A percentile compares a stretch with the other conserved stretches of the same genome.
Conservation (phyloP, 2,329 filamentous ascomycete genomes). For the Trichoderma simmonsii region DNA sequence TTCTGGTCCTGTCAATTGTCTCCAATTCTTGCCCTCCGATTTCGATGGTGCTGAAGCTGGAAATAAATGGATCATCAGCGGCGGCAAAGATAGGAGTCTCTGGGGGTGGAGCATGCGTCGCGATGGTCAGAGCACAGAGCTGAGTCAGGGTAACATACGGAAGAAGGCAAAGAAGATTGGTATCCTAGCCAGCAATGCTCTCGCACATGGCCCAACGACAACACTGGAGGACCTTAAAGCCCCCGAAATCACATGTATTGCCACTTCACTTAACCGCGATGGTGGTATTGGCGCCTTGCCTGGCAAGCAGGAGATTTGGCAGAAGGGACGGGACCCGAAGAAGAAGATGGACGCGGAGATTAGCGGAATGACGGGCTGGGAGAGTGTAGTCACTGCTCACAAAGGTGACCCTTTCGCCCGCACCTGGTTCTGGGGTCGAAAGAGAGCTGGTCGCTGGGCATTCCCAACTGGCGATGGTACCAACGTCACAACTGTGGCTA, state of each 20-base stretch:
- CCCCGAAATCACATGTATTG: slow-evolving; percentile 86
- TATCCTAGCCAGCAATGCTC: slow-evolving; percentile 57
- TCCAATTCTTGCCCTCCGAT: slow-evolving; percentile 82
- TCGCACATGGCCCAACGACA: slow-evolving; percentile 59
- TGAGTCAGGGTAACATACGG: slow-evolving; percentile 85
- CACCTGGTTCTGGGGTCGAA: slow-evolving; percentile 98
- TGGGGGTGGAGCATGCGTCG: slow-evolving; percentile 96
- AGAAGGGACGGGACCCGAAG: slow-evolving; percentile 65
- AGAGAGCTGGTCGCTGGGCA: slow-evolving; percentile 87
- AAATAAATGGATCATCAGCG: slow-evolving; percentile 92
- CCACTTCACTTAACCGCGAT: slow-evolving; percentile 88
- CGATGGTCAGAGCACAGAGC: slow-evolving; percentile 88
- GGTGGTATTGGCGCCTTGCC: slow-evolving; percentile 86
- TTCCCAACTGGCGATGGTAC: slow-evolving; percentile 80
- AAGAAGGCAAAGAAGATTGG: slow-evolving; percentile 87
- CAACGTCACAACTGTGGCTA: slow-evolving; percentile 81
- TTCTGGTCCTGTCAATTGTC: slow-evolving; percentile 75
- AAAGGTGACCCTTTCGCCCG: slow-evolving; percentile 78
- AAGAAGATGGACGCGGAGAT: slow-evolving; percentile 65
- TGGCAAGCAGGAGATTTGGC: slow-evolving; percentile 78
- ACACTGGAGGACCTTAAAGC: slow-evolving; percentile 78
- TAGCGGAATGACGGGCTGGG: slow-evolving; percentile 85
- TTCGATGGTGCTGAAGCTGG: slow-evolving; percentile 85
- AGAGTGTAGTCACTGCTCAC: slow-evolving; percentile 93
- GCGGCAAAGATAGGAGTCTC: slow-evolving; percentile 82